phyloP scores from a whole-genome alignment of 768 basidiomycete species.

The Floccularia luteovirens region DNA sequence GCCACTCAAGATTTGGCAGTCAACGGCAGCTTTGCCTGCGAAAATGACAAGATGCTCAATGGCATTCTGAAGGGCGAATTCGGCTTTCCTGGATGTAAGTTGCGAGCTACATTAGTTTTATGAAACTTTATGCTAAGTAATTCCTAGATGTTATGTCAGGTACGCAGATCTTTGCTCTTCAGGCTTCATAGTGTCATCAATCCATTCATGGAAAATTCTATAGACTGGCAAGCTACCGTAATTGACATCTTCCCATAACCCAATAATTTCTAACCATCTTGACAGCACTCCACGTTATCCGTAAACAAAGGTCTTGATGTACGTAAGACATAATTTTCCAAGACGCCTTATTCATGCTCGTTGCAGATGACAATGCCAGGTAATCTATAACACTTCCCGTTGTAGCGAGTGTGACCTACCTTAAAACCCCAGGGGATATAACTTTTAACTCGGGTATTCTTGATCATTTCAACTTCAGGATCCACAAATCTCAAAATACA shows the following conservation, averaged over 20 bases:
- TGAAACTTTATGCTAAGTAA: neutral
- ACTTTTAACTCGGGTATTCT: constrained; percentile 33
- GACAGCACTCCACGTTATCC: constrained; percentile 39
- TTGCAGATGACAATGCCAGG: constrained; percentile 69
- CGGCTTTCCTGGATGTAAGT: constrained; percentile 58
- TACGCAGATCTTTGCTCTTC: too few relatives aligned
- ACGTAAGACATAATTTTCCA: constrained; percentile 10
- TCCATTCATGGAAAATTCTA: neutral
- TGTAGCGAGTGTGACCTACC: neutral
- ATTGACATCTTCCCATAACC: constrained; percentile 2
- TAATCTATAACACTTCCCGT: constrained; percentile 1
- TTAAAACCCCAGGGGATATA: constrained; percentile 28
- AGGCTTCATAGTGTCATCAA: too few relatives aligned
- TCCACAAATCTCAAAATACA: neutral
- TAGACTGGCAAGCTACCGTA: constrained; percentile 63
- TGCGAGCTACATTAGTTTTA: constrained; percentile 3
- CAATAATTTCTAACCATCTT: neutral
- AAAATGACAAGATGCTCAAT: constrained; percentile 52
- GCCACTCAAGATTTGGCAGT: constrained; percentile 23
- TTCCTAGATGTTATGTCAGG: constrained; percentile 38
- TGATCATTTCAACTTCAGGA: neutral
- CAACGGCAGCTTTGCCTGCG: constrained; percentile 56
- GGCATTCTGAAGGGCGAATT: constrained; percentile 59
- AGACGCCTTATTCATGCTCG: neutral
- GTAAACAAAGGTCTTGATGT: constrained; percentile 60